Evolutionary conservation across 2,329 filamentous ascomycete genomes (phyloP).

Genomic region (Aureobasidium sp.): DNA sequence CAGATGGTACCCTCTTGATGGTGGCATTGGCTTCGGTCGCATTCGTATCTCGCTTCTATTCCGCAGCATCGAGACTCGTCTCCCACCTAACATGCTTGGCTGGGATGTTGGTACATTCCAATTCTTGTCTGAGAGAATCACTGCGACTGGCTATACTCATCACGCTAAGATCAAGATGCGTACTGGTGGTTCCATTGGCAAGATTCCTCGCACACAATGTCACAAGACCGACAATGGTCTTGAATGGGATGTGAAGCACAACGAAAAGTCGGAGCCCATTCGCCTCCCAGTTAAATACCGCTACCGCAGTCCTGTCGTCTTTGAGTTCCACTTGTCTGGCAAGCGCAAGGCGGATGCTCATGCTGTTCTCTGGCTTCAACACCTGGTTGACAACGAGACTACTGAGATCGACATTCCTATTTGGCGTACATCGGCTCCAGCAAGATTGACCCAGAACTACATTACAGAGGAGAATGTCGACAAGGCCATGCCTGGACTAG

Average conservation of each 20-base stretch:
- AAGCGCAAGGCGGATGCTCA: conserved; percentile 68
- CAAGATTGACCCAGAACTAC: conserved; percentile 82
- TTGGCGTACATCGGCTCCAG: conserved; percentile 71
- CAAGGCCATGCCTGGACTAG: conserved; percentile 59
- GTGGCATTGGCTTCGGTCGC: conserved; percentile 83
- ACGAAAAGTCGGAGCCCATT: conserved; percentile 48
- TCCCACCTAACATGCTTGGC: conserved; percentile 79
- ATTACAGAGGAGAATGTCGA: conserved; percentile 72
- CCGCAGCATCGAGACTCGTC: conserved; percentile 75
- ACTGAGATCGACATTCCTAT: conserved; percentile 79
- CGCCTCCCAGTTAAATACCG: conserved; percentile 83
- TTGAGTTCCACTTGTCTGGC: conserved; percentile 69
- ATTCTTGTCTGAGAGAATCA: conserved; percentile 66
- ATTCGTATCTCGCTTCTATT: conserved; percentile 84
- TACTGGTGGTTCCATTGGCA: conserved; percentile 76
- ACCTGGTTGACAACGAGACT: conserved; percentile 73
- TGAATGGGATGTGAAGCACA: conserved; percentile 48
- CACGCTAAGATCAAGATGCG: conserved; percentile 65
- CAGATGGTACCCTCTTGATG: conserved; percentile 93
- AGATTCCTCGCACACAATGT: conserved; percentile 59
- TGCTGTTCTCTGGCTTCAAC: conserved; percentile 77
- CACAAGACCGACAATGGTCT: conserved; percentile 51
- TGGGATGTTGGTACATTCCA: conserved; percentile 97
- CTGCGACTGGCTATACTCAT: conserved; percentile 55
- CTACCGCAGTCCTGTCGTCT: conserved; percentile 81